A percentile compares a stretch with the other conserved stretches of the same genome.
These are phyloP conservation scores for Cicer arietinum DNA, from an alignment of 306 rosid species.

Conservation along the genomic window DNA sequence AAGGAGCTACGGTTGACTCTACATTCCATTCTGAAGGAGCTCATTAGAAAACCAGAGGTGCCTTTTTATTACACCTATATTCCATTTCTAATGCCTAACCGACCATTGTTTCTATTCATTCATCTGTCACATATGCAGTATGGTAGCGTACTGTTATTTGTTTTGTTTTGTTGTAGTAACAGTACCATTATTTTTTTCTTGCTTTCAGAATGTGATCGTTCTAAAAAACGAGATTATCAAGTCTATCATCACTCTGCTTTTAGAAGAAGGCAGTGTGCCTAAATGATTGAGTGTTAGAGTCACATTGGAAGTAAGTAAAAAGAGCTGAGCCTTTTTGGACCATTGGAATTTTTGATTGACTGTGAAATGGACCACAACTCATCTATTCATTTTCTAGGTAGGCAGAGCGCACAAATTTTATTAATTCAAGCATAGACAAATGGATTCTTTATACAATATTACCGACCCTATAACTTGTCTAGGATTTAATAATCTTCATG, in stretches of 20 bases:
- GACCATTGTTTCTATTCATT: no score
- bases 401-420: no score
- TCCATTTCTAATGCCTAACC: constrained; percentile 2
- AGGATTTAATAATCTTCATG: no score
- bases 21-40: constrained; percentile 79
- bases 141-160: not conserved
- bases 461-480: no score
- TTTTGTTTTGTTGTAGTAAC: constrained; percentile 21
- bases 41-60: constrained; percentile 90
- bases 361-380: no score
- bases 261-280: constrained; percentile 75
- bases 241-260: constrained; percentile 79
- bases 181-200: constrained; percentile 9
- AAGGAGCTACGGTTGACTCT: constrained; percentile 85
- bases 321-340: no score
- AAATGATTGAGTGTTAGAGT: constrained; percentile 45
- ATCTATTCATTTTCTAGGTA: no score
- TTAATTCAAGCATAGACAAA: no score
- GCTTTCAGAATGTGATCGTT: constrained; percentile 58
- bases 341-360: no score
- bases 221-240: constrained; percentile 71
- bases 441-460: no score
- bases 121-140: not conserved
- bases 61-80: constrained; percentile 29
- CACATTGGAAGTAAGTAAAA: constrained; percentile 16